Evolutionary conservation across 441 rosid genomes (phyloP).

Genomic region (Erodium texanum): DNA sequence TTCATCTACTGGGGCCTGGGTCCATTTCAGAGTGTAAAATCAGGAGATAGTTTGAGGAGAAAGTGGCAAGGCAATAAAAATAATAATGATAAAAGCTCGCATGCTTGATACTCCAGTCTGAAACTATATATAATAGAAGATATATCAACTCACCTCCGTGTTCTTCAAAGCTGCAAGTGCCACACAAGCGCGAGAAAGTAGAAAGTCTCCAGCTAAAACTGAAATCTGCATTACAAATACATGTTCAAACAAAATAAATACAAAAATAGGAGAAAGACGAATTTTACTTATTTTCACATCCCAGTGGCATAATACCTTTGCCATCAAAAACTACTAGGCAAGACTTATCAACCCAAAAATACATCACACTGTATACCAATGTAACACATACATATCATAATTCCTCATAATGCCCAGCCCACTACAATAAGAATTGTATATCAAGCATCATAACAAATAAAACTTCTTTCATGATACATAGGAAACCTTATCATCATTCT

Average conservation of each 20-base stretch:
- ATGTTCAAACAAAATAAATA: not conserved
- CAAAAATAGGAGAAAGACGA: not conserved
- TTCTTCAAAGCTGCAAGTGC: slow-evolving; percentile 82
- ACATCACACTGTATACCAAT: not conserved
- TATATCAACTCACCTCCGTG: slow-evolving; percentile 48
- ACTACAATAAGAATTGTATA: not conserved
- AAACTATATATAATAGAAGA: not conserved
- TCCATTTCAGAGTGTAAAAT: not conserved
- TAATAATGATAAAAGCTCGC: not conserved
- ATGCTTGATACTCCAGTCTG: not conserved
- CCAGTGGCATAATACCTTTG: too few relatives aligned
- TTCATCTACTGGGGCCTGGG: not conserved
- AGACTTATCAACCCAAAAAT: too few relatives aligned
- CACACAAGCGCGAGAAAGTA: slow-evolving; percentile 82
- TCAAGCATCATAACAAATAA: not conserved
- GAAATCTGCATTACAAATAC: slow-evolving; percentile 46
- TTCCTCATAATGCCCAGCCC: not conserved
- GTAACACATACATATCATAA: not conserved
- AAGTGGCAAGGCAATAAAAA: not conserved
- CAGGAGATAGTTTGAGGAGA: not conserved
- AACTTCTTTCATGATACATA: not conserved
- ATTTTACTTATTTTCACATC: not conserved
- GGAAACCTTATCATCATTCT: not conserved
- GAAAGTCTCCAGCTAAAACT: slow-evolving; percentile 88
- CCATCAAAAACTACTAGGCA: too few relatives aligned